Evolutionary conservation across 2,329 filamentous ascomycete genomes (phyloP), one percentile per base, ranked within the genome.

Genomic region (Boeremia exigua): DNA sequence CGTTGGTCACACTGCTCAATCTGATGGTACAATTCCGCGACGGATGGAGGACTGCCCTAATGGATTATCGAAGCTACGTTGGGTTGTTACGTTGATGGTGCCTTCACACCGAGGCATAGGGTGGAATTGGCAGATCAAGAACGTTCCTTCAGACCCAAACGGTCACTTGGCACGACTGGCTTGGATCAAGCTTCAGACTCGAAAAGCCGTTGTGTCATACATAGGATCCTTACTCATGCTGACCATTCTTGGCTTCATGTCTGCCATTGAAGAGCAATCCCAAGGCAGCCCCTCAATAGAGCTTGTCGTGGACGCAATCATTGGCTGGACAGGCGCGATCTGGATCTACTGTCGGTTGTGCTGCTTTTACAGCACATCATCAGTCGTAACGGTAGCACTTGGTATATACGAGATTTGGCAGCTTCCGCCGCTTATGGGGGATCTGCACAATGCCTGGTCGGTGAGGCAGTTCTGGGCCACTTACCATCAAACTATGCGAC

Each of bases 101-200:
- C 44, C 44, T 6, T 30, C 14, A 3, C 44, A 47, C 23, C 44
- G 44, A 9, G 44, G 44, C 4, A 36, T 47, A 12, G 44, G 44
- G 3, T 47, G 44, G 44, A 30, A 47, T 29, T 47, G 44, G 44
- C 25, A 47, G 25, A 47, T 47, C 11, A 47, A 47, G 27, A 30
- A 47, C 25, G n/a, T 47, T 14, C 44, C 44, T 3, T 3, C 2
- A 12, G 44, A 47, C n/a, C 5, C 8, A 8, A 17, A 29, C 4
- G 3, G 8, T 2, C 7, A 8, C 2, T 6, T 30, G n/a, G 3
- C 33, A n/a, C 15, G 5, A 15, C 14, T 1, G 12, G 19, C 11
- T 1, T 47, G 44, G 44, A 23, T 38, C 5, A 4, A 2, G 4
- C 14, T 38, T 7, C 44, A 38, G 15, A 9, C 14, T 0, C 2